phyloP scores from a whole-genome alignment of 2,329 filamentous ascomycete genomes.

The Paecilomyces variotii region DNA sequence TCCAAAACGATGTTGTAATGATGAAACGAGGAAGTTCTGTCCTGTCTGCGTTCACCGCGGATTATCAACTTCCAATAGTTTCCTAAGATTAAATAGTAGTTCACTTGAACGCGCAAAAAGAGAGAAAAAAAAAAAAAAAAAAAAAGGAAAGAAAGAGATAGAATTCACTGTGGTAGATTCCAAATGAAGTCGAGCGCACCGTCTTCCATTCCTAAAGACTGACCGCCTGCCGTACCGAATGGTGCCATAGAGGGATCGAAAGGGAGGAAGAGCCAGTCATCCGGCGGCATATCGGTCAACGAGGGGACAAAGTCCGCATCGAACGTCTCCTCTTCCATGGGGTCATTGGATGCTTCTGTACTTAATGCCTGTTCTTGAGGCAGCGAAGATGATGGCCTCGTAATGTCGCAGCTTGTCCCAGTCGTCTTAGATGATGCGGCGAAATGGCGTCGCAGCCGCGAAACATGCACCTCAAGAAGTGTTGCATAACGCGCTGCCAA shows the following conservation, averaged over 20 bases:
- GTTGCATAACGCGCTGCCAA: conserved; percentile 45
- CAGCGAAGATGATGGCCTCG: conserved; percentile 7
- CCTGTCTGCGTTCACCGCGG: no score
- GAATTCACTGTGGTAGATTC: conserved; percentile 31
- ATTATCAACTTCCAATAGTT: no score
- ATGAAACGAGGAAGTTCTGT: no score
- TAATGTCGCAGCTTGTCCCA: conserved; percentile 5
- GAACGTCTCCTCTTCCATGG: neutral
- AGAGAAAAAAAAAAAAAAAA: no score
- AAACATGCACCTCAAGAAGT: conserved; percentile 39
- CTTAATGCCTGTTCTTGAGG: conserved; percentile 1
- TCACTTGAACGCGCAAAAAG: no score
- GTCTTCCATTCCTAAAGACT: conserved; percentile 33
- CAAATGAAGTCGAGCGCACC: conserved; percentile 36
- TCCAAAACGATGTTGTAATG: no score
- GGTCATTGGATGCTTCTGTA: neutral
- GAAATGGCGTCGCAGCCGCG: conserved; percentile 32
- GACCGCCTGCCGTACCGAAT: conserved; percentile 30
- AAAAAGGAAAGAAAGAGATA: neutral
- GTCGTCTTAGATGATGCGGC: conserved; percentile 15
- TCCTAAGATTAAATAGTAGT: no score
- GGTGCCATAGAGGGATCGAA: conserved; percentile 39
- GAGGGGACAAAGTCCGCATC: neutral
- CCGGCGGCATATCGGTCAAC: conserved; percentile 22
- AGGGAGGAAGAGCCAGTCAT: conserved; percentile 36